Evolutionary conservation across 495 filamentous ascomycete genomes (phyloP), one percentile per base, ranked within the genome.

Genomic region (Viridothelium virens): DNA sequence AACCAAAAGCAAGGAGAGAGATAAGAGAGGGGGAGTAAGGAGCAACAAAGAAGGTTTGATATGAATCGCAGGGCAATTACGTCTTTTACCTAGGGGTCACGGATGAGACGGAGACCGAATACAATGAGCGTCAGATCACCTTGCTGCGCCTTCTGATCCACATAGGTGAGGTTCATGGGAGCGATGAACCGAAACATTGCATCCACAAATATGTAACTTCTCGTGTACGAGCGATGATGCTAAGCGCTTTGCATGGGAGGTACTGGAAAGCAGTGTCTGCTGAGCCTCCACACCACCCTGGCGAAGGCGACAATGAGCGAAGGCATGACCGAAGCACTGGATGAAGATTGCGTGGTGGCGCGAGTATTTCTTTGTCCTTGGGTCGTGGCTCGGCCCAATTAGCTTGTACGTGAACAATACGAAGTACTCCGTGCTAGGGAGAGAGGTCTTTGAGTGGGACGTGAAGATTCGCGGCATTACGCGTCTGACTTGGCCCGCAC

Each of bases 21-120:
- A 5, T 33, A 36, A 34, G 53, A 59, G 31, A 59, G 6, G 53
- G 53, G 36, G 53, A 34, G 2, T 59, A 31, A 59, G 7, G 25
- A 59, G 53, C 25, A 36, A 59, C 53, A 59, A 59, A 34, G 53
- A 59, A 59, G 7, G 53, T 59, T 59, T 59, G 53, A 59, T 7
- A 9, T n/a, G 5, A 36, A 36, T 18, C 3, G 31, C 14, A 59
- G 10, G 53, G 53, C 18, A 59, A 59, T 59, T 9, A 59, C 14
- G 31, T 59, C 53, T 36, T n/a, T 36, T 18, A 14, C 5, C 11
- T 7, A 34, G 53, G 53, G 53, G 53, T 2, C 1, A 18, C 53
- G 53, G 53, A 59, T 59, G 53, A 59, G 6, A 59, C 53, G 18
- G 14, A 9, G 53, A 59, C 53, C 53, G 53, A 59, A 36, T 34